phyloP scores from a whole-genome alignment of 176 grass and related monocot genomes.

The Cenchrus fungigraminus region DNA sequence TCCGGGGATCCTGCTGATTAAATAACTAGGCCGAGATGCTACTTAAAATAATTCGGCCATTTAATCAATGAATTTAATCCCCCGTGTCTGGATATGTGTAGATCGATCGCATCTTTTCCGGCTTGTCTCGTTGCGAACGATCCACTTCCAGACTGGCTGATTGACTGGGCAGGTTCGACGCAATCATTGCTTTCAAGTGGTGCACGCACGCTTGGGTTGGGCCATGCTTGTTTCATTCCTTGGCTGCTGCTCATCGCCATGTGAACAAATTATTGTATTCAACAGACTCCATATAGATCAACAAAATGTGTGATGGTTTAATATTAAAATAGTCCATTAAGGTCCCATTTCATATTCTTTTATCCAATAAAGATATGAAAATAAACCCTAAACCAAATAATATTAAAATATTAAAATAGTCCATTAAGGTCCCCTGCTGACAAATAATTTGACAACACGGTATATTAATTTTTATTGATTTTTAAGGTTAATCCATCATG shows the following conservation, averaged over 20 bases:
- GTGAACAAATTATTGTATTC: neutral
- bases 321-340: neutral
- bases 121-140: conserved; percentile 20
- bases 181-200: conserved; percentile 39
- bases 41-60: neutral
- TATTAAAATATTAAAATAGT: too few relatives aligned
- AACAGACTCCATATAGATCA: neutral
- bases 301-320: neutral
- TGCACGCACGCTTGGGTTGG: conserved; percentile 26
- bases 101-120: conserved; percentile 26
- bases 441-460: too few relatives aligned
- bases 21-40: neutral
- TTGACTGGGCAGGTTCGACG: conserved; percentile 14
- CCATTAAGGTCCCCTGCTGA: too few relatives aligned
- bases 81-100: neutral
- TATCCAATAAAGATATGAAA: too few relatives aligned
- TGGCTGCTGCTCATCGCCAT: neutral
- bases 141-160: conserved; percentile 44
- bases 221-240: neutral
- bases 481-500: too few relatives aligned
- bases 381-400: too few relatives aligned
- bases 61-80: conserved; percentile 7
- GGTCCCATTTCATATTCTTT: too few relatives aligned
- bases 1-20: conserved; percentile 25
- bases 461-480: too few relatives aligned